These are phyloP conservation scores for Ogataea pignaliae DNA, from an alignment of 805 yeast genomes.

Conservation along the genomic window DNA sequence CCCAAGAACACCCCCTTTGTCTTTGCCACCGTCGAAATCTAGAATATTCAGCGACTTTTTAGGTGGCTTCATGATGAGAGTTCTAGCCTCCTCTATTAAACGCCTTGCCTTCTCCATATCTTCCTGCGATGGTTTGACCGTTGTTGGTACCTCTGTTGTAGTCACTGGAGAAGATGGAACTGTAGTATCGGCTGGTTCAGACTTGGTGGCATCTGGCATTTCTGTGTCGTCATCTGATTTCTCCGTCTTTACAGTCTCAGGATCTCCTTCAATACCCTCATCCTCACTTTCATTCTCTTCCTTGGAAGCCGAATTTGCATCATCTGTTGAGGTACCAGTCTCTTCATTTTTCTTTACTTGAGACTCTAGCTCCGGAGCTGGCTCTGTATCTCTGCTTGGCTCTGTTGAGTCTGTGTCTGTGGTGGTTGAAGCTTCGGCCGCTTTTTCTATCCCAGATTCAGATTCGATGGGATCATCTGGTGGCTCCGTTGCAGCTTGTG, in stretches of 20 bases:
- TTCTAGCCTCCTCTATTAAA: slow-evolving; percentile 26
- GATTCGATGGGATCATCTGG: no score
- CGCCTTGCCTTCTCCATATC: slow-evolving; percentile 17
- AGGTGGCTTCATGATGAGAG: slow-evolving; percentile 27
- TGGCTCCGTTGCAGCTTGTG: no score
- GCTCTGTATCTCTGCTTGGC: background rate
- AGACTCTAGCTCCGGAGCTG: slow-evolving; percentile 1
- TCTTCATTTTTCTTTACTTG: slow-evolving; percentile 17
- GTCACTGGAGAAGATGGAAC: background rate
- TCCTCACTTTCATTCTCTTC: slow-evolving; percentile 2
- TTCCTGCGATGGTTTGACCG: slow-evolving; percentile 5
- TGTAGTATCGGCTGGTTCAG: background rate
- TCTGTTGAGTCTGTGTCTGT: background rate
- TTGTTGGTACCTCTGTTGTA: slow-evolving; percentile 6
- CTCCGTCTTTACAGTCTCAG: slow-evolving; percentile 1
- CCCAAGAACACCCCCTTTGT: slow-evolving; percentile 10
- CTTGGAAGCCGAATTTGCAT: background rate
- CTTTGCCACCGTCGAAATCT: slow-evolving; percentile 22
- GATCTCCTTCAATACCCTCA: slow-evolving; percentile 16
- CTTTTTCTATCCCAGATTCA: background rate
- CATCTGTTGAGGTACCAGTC: background rate
- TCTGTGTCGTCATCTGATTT: slow-evolving; percentile 4
- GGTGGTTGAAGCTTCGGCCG: background rate
- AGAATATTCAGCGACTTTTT: slow-evolving; percentile 29
- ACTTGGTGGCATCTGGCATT: slow-evolving; percentile 22